phyloP scores from a whole-genome alignment of 2,329 filamentous ascomycete genomes.

The Ophiostoma pallidulum region DNA sequence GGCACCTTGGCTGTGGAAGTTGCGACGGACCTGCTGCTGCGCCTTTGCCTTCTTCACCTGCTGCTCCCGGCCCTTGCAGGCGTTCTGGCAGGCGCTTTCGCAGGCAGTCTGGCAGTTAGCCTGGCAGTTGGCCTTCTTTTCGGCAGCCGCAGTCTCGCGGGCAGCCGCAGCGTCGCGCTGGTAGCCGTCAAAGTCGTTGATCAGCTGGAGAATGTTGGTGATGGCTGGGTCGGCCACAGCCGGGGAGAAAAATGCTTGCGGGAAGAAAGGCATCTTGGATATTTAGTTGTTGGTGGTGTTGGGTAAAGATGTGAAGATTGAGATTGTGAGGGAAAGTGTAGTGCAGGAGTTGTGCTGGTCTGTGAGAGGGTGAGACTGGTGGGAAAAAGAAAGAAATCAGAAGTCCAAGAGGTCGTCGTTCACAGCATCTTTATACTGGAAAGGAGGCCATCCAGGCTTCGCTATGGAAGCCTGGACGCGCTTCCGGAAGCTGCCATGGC shows the following conservation, averaged over 20 bases:
- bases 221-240: conserved; percentile 18
- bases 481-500: conserved; percentile 3
- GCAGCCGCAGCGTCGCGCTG: conserved; percentile 28
- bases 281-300: conserved; percentile 28
- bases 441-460: too few species aligned
- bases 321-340: conserved; percentile 15
- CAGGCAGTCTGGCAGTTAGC: too few species aligned
- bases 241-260: conserved; percentile 31
- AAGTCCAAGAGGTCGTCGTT: not conserved
- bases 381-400: not conserved
- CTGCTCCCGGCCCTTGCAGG: not conserved
- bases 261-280: conserved; percentile 58
- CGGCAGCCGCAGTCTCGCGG: too few species aligned
- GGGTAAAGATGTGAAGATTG: not conserved
- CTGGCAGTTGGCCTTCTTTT: too few species aligned
- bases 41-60: too few species aligned
- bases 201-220: conserved; percentile 47
- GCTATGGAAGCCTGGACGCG: not conserved
- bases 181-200: conserved; percentile 53
- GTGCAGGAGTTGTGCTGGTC: conserved; percentile 8
- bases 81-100: too few species aligned
- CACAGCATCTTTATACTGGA: conserved; percentile 9
- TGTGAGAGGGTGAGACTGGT: conserved; percentile 4
- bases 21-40: not conserved
- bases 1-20: conserved; percentile 19